phyloP scores from a whole-genome alignment of 495 filamentous ascomycete species.

The Penicillium cosmopolitanum region DNA sequence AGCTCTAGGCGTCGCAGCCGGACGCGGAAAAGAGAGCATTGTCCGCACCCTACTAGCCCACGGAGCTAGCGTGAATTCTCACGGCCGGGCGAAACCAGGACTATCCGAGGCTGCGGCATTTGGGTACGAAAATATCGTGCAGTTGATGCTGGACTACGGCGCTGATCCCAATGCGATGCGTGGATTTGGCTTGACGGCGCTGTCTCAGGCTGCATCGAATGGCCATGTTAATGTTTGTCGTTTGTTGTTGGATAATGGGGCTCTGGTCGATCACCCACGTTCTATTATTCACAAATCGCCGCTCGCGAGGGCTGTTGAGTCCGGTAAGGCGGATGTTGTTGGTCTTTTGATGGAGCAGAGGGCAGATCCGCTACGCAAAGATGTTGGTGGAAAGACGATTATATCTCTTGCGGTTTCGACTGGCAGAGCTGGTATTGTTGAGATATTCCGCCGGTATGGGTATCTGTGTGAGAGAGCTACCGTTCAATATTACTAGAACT shows the following conservation, averaged over 20 bases:
- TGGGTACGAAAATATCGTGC: constrained; percentile 38
- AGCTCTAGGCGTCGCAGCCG: constrained; percentile 38
- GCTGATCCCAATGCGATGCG: constrained; percentile 45
- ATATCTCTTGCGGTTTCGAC: constrained; percentile 3
- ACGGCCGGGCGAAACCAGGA: constrained; percentile 12
- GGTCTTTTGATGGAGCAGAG: constrained; percentile 15
- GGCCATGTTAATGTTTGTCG: constrained; percentile 43
- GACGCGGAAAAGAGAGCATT: constrained; percentile 36
- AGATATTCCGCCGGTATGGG: constrained; percentile 14
- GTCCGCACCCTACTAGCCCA: constrained; percentile 33
- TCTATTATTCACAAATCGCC: constrained; percentile 10
- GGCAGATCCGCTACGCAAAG: constrained; percentile 17
- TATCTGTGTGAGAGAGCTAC: not conserved
- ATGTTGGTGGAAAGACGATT: constrained; percentile 10
- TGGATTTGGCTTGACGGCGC: constrained; percentile 36
- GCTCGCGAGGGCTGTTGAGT: constrained; percentile 24
- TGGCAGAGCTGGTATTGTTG: constrained; percentile 3
- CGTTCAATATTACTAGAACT: constrained; percentile 5
- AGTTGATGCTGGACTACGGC: constrained; percentile 43
- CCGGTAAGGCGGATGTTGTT: constrained; percentile 11
- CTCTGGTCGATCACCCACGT: constrained; percentile 31
- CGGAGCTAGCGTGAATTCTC: constrained; percentile 25
- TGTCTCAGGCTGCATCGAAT: constrained; percentile 43
- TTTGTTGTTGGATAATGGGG: constrained; percentile 40
- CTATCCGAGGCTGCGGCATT: constrained; percentile 36